Evolutionary conservation across 768 basidiomycete species (phyloP), one percentile per base, ranked within the genome.

Genomic region (Rhizopogon vinicolor): DNA sequence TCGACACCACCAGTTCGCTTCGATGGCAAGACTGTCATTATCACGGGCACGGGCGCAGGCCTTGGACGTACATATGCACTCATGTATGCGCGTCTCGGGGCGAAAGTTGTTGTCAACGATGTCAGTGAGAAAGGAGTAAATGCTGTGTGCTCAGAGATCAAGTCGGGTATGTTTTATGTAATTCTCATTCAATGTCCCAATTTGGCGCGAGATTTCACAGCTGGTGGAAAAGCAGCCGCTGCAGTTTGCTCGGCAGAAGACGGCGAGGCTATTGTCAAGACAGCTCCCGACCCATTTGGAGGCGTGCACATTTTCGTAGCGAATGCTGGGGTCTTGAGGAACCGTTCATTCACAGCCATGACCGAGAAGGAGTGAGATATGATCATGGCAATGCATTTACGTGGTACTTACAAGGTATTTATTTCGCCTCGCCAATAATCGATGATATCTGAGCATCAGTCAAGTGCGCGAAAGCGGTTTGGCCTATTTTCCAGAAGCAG

Each of bases 91-190:
- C 85, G 82, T 52, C 84, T 95, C 8, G 96, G 97, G n/a, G 96
- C 93, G 9, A 97, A 97, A 62, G 91, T 99, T 31, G 90, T 98
- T 44, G 84, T 98, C 42, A 99, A 98, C 68, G 97, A 99, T 64
- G 87, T 98, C 45, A 93, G 80, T 67, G 88, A 87, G 65, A 91
- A 93, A 62, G 87, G 82, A 2, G 94, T 93, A 7, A 82, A 83
- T 19, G 74, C 80, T 7, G 94, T 98, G 2, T 93, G 92, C 16
- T 81, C 87, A n/a, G 94, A 98, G 67, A 83, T 98, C 56, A 78
- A 81, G 57, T 82, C 85, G 69, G 84, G 93, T 91, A 50, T 42
- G 77, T 66, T 25, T 39, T 35, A n/a, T n/a, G n/a, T n/a, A n/a
- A n/a, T n/a, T n/a, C n/a, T n/a, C n/a, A n/a, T n/a, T n/a, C n/a